Conservation (phyloP, 2,329 filamentous ascomycete genomes). For the Lachnellula willkommii region DNA sequence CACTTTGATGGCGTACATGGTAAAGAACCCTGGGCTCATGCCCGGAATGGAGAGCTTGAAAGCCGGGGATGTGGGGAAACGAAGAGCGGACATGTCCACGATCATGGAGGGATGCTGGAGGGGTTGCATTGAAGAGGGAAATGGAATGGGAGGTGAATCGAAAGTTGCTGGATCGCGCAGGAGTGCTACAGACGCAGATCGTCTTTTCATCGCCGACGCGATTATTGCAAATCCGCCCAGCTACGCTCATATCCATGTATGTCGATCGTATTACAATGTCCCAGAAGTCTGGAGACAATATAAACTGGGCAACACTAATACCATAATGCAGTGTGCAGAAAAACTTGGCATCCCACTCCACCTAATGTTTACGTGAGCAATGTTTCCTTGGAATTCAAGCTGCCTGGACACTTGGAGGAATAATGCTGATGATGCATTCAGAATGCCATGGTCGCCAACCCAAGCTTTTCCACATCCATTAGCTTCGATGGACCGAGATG, state of each 20-base stretch:
- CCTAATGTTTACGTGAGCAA: slow-evolving; percentile 79
- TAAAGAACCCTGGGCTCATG: slow-evolving; percentile 79
- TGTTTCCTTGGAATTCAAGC: slow-evolving; percentile 36
- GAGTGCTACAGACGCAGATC: slow-evolving; percentile 30
- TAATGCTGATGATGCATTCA: background rate
- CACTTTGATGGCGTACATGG: slow-evolving; percentile 58
- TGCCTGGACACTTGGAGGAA: background rate
- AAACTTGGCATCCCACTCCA: slow-evolving; percentile 70
- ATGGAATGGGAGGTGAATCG: slow-evolving; percentile 43
- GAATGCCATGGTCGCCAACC: slow-evolving; percentile 25
- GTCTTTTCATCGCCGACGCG: slow-evolving; percentile 62
- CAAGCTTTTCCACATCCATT: slow-evolving; percentile 20
- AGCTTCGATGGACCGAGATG: slow-evolving; percentile 14
- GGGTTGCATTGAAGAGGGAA: slow-evolving; percentile 71
- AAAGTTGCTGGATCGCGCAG: background rate
- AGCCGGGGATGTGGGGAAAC: slow-evolving; percentile 67
- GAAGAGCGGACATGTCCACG: slow-evolving; percentile 65
- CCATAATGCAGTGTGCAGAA: slow-evolving; percentile 53
- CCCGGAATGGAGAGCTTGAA: slow-evolving; percentile 70
- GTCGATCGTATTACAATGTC: background rate
- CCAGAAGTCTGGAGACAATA: too few species aligned
- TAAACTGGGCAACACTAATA: background rate
- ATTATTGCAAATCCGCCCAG: slow-evolving; percentile 79
- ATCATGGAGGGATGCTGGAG: slow-evolving; percentile 79
- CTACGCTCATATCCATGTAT: slow-evolving; percentile 64